Conservation (phyloP, 208 protist genomes). For the Acanthamoeba sp. region DNA sequence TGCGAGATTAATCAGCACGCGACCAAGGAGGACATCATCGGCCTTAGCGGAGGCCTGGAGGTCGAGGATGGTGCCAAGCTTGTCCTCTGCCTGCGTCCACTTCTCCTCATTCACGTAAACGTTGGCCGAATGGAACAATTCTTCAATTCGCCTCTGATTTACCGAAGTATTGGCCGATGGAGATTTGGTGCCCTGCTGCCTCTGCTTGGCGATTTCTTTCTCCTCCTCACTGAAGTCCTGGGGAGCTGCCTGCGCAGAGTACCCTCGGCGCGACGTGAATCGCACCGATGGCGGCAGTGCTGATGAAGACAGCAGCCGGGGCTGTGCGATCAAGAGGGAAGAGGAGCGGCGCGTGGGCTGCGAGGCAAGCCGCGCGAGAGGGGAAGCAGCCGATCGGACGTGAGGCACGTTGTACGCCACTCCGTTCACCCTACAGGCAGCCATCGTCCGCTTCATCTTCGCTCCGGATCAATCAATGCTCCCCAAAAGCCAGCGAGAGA, state of each 20-base stretch:
- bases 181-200: neutral
- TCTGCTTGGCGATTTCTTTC: neutral
- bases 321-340: too few relatives aligned
- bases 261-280: neutral
- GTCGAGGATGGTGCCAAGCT: neutral
- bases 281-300: neutral
- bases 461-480: too few relatives aligned
- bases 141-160: neutral
- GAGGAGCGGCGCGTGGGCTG: too few relatives aligned
- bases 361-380: too few relatives aligned
- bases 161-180: neutral
- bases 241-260: neutral
- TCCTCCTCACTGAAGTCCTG: constrained; percentile 25
- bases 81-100: constrained; percentile 21
- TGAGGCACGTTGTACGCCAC: too few relatives aligned
- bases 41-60: neutral
- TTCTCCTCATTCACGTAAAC: neutral
- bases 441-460: too few relatives aligned
- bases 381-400: too few relatives aligned
- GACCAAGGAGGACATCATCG: neutral
- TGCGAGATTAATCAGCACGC: constrained; percentile 16
- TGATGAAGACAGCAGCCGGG: neutral
- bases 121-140: neutral
- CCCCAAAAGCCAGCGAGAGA: too few relatives aligned
- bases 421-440: too few relatives aligned